Evolutionary conservation across 1,284 basidiomycete species (phyloP), one percentile per base, ranked within the genome.

Genomic region (Sanghuangporus weigelae): DNA sequence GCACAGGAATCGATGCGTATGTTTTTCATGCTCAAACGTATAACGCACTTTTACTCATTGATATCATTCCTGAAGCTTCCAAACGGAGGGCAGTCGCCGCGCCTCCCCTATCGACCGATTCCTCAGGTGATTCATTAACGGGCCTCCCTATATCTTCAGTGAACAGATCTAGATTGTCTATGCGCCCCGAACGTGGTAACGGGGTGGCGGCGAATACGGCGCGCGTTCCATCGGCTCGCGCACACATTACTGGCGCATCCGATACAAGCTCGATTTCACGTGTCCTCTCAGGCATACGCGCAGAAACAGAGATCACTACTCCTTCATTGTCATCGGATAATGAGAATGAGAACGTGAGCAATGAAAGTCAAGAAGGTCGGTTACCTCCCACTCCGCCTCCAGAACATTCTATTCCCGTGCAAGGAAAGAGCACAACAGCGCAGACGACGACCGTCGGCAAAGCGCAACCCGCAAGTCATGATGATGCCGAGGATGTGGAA

Each of bases 281-380:
- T 46, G n/a, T 46, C 8, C 50, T 39, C 19, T 56, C 53, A 10
- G 39, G 40, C 36, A 50, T 59, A 31, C 23, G 67, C 63, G 51
- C 67, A 67, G 46, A 69, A 64, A 48, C 72, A 23, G 71, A 73
- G 49, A 73, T 71, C 19, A 72, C 81, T 8, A 89, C 88, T 0
- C 88, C 88, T 0, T 90, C 88, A 0, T 75, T 90, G 4, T 87
- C 82, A 67, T 90, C 87, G 2, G 87, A 90, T 69, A 85, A 74
- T 62, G 68, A 68, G 36, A 63, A 66, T 38, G 70, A 72, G 42
- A 67, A 63, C 14, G 62, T 23, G 11, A 51, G 42, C 16, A 46
- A 46, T 19, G 44, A 46, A 14, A 59, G 55, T n/a, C 35, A 57
- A n/a, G 66, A 67, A 46, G 68, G 67, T 19, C 55, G 66, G 36